Evolutionary conservation across 805 yeast species (phyloP).

Genomic region (Metschnikowia sp.): DNA sequence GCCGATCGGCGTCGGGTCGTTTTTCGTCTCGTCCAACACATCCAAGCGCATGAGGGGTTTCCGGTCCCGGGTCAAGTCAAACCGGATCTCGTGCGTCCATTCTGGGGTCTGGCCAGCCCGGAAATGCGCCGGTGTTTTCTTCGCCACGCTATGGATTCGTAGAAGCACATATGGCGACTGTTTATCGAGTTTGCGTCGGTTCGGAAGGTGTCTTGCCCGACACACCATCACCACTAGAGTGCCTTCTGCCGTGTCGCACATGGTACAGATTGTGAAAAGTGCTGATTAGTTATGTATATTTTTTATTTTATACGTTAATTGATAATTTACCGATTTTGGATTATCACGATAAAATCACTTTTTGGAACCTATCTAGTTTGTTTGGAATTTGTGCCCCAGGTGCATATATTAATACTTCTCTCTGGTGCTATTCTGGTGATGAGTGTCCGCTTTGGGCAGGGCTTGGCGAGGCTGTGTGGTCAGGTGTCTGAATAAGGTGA

Average conservation of each 20-base stretch:
- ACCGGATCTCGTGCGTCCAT: slow-evolving; percentile 77
- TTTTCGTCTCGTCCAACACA: slow-evolving; percentile 79
- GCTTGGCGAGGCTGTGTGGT: too few species aligned
- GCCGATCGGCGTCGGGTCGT: slow-evolving; percentile 84
- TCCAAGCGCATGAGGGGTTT: slow-evolving; percentile 65
- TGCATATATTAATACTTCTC: too few species aligned
- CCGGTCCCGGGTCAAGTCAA: slow-evolving; percentile 60
- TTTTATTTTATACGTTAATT: too few species aligned
- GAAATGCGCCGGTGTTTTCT: slow-evolving; percentile 69
- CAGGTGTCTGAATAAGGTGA: too few species aligned
- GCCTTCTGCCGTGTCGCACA: slow-evolving; percentile 40
- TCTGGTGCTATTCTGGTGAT: too few species aligned
- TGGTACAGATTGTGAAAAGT: not conserved
- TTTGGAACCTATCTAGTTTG: too few species aligned
- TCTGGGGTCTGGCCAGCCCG: slow-evolving; percentile 94
- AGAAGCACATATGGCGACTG: slow-evolving; percentile 89
- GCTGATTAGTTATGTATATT: not conserved
- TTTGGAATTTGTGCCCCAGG: too few species aligned
- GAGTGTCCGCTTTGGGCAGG: too few species aligned
- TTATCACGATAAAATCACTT: too few species aligned
- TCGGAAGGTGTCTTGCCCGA: slow-evolving; percentile 83
- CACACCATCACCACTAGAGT: slow-evolving; percentile 71
- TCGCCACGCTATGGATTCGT: slow-evolving; percentile 76
- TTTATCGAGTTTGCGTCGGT: slow-evolving; percentile 81
- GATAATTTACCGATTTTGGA: too few species aligned